Evolutionary conservation across 768 basidiomycete species (phyloP).

Genomic region (Hericium erinaceus): DNA sequence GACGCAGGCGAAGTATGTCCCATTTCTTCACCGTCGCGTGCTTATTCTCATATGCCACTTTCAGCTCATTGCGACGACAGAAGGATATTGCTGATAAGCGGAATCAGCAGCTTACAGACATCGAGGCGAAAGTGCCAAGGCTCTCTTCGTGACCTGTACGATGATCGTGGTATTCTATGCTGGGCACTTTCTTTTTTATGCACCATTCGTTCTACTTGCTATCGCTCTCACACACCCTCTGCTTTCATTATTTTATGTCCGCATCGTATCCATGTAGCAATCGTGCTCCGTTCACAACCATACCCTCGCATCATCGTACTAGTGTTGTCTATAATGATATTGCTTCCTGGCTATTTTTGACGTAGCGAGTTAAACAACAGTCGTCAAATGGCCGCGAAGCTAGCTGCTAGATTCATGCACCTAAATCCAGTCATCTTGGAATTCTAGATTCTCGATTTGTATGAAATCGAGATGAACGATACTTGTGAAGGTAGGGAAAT

Average conservation of each 20-base stretch:
- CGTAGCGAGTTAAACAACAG: too few relatives aligned
- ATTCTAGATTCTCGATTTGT: too few relatives aligned
- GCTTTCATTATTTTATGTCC: neutral
- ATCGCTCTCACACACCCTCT: neutral
- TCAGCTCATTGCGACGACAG: conserved; percentile 67
- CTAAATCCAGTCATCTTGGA: too few relatives aligned
- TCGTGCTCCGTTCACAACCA: neutral
- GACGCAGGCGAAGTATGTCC: conserved; percentile 53
- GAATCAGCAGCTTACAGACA: conserved; percentile 48
- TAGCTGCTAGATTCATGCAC: too few relatives aligned
- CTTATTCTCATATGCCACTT: neutral
- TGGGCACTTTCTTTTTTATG: neutral
- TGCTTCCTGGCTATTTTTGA: too few relatives aligned
- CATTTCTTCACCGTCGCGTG: neutral
- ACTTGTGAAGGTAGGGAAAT: too few relatives aligned
- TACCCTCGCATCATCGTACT: too few relatives aligned
- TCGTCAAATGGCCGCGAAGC: too few relatives aligned
- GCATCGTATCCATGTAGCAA: neutral
- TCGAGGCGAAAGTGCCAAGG: conserved; percentile 20
- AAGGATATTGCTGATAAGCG: conserved; percentile 73
- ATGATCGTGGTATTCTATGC: neutral
- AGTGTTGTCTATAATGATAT: too few relatives aligned
- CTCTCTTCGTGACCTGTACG: conserved; percentile 5
- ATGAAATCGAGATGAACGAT: too few relatives aligned
- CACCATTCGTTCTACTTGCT: neutral